Evolutionary conservation across 177 flowering plant species (phyloP), one percentile per base, ranked within the genome.

Genomic region (Vitis hybrid): DNA sequence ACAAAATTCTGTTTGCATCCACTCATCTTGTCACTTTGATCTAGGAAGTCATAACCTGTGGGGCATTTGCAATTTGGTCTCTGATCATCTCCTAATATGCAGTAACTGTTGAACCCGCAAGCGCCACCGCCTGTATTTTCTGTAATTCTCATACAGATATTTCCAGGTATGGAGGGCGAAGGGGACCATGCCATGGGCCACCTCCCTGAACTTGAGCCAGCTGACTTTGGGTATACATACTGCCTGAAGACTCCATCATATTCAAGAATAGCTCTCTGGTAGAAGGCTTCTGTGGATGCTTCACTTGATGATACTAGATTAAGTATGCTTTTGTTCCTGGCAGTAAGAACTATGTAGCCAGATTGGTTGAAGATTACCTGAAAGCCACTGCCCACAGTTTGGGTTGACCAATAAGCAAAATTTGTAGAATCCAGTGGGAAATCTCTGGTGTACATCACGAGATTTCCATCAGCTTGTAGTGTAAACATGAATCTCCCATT

Each of bases 21-120:
- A 5, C 9, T 38, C 47, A 38, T 7, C 9, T 7, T 5, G 9
- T 38, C 71, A 31, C 60, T 59, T 1, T 84, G 88, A 75, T 85
- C 84, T 4, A 76, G 3, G 20, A 64, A 65, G 17, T 66, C 4
- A 53, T 73, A 85, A 12, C 82, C 82, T 1, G 19, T 55, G 17
- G 86, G 88, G 62, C 90, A 86, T 3, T 55, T 12, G 54, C 89
- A 86, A 0, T 0, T n/a, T 4, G 79, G 79, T 18, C 74, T 68
- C 19, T 33, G 62, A 24, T 74, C 74, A 1, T 57, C 18, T 13
- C 65, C 73, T 13, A 79, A 7, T 3, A 1, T 62, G 70, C 89
- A 85, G 58, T 67, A 73, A 71, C 84, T 80, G 70, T 85, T 83
- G 62, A 67, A 79, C 24, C 85, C 87, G 33, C 89, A 86, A 22